A percentile compares a stretch with the other conserved stretches of the same genome.
Evolutionary conservation across 192 early-diverging fungal genomes (phyloP).

Genomic region (Backusella tuberculispora): DNA sequence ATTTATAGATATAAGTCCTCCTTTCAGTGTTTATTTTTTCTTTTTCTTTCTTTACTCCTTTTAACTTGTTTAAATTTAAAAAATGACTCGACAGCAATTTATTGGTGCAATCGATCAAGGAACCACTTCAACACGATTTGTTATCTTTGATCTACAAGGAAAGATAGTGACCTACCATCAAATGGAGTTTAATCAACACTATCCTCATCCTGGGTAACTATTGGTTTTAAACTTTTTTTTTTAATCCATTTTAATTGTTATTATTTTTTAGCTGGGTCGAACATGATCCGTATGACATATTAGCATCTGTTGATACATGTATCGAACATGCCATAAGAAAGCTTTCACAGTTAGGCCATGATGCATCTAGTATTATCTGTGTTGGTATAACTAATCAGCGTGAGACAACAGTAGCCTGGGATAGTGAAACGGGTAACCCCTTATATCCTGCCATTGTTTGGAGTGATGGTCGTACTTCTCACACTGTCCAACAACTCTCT

Average conservation of each 20-base stretch:
- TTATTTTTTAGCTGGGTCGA: constrained; percentile 75
- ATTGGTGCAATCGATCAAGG: constrained; percentile 95
- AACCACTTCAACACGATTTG: constrained; percentile 89
- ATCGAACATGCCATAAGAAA: constrained; percentile 67
- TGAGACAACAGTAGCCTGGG: constrained; percentile 93
- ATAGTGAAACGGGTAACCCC: constrained; percentile 75
- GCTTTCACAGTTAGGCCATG: constrained; percentile 63
- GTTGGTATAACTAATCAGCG: constrained; percentile 96
- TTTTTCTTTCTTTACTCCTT: constrained; percentile 9
- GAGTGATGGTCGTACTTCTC: constrained; percentile 84
- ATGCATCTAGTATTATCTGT: constrained; percentile 57
- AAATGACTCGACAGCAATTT: constrained; percentile 49
- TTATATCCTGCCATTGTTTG: constrained; percentile 91
- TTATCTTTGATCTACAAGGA: constrained; percentile 84
- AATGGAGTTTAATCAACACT: constrained; percentile 81
- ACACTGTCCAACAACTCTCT: constrained; percentile 67
- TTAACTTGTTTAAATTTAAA: not conserved
- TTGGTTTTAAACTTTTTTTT: too few species aligned
- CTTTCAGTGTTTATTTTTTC: not conserved
- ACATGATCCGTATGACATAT: constrained; percentile 81
- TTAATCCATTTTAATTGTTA: not conserved
- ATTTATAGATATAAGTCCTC: not conserved
- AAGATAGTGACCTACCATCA: constrained; percentile 76
- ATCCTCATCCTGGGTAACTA: constrained; percentile 73
- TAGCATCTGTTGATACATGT: constrained; percentile 69